Conservation (phyloP, 2,329 filamentous ascomycete species). For the Metarhizium sp. region DNA sequence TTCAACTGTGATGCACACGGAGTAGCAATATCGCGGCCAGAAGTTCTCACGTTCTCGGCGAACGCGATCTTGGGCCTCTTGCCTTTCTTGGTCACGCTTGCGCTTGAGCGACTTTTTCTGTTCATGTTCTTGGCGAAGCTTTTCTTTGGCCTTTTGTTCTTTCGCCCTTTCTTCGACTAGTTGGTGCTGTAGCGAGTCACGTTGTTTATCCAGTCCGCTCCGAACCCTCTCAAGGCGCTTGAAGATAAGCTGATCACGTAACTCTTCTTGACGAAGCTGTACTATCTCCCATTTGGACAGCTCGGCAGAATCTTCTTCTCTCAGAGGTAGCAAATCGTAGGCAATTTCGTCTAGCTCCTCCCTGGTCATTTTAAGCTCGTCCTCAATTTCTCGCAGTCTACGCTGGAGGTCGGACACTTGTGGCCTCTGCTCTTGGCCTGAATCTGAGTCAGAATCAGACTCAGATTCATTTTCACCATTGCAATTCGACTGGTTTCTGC, state of each 20-base stretch:
- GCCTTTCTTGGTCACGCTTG: slow-evolving; percentile 25
- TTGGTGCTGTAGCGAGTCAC: slow-evolving; percentile 19
- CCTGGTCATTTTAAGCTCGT: slow-evolving; percentile 6
- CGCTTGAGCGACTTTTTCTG: slow-evolving; percentile 24
- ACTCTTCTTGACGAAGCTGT: too few species aligned
- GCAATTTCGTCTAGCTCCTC: too few species aligned
- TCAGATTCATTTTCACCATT: slow-evolving; percentile 19
- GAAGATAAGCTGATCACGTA: slow-evolving; percentile 31
- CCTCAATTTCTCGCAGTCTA: slow-evolving; percentile 18
- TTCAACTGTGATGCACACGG: slow-evolving; percentile 39
- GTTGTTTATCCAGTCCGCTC: slow-evolving; percentile 20
- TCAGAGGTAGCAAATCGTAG: too few species aligned
- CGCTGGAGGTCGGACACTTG: slow-evolving; percentile 14
- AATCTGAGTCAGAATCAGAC: slow-evolving; percentile 10
- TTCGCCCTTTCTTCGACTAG: slow-evolving; percentile 18
- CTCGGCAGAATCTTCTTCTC: too few species aligned
- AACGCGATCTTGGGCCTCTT: slow-evolving; percentile 34
- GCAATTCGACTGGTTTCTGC: slow-evolving; percentile 11
- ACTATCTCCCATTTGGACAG: too few species aligned
- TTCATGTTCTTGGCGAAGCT: slow-evolving; percentile 23
- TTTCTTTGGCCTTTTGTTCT: slow-evolving; percentile 21
- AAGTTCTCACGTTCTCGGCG: slow-evolving; percentile 33
- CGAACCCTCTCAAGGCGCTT: slow-evolving; percentile 28
- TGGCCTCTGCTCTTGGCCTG: slow-evolving; percentile 10
- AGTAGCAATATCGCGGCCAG: slow-evolving; percentile 39